Evolutionary conservation across 2,329 filamentous ascomycete genomes (phyloP).

Genomic region (Tolypocladium ophioglossoides): DNA sequence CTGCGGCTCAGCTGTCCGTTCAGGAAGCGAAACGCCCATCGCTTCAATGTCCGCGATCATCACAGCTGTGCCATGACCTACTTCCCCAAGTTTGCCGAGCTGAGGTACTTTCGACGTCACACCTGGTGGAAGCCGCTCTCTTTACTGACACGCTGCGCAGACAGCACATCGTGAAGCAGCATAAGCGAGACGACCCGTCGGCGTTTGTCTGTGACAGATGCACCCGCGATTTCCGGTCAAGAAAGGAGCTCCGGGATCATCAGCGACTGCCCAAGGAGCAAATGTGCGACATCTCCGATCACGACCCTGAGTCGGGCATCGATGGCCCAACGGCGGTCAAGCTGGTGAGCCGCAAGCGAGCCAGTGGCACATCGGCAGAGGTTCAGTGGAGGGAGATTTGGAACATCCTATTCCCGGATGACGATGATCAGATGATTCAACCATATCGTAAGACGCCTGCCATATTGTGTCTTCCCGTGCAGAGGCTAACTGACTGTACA

Average conservation of each 20-base stretch:
- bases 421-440: slow-evolving; percentile 22
- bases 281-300: slow-evolving; percentile 30
- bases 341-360: slow-evolving; percentile 27
- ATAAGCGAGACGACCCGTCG: slow-evolving; percentile 29
- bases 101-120: slow-evolving; percentile 17
- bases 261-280: slow-evolving; percentile 27
- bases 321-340: slow-evolving; percentile 29
- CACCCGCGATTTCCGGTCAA: slow-evolving; percentile 25
- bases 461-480: background rate
- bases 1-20: slow-evolving; percentile 32
- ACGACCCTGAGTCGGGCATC: slow-evolving; percentile 28
- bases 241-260: slow-evolving; percentile 28
- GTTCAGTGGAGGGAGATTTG: slow-evolving; percentile 31
- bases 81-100: slow-evolving; percentile 29
- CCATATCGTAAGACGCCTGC: slow-evolving; percentile 15
- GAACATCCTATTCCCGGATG: slow-evolving; percentile 31
- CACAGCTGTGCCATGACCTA: slow-evolving; percentile 32
- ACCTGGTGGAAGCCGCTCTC: background rate
- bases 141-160: slow-evolving; percentile 12
- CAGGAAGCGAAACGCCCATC: slow-evolving; percentile 31
- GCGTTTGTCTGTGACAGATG: slow-evolving; percentile 30
- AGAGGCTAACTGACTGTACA: slow-evolving; percentile 2
- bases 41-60: slow-evolving; percentile 35
- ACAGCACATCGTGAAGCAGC: slow-evolving; percentile 32
- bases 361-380: slow-evolving; percentile 24